Evolutionary conservation across 1,139 yeast species (phyloP).

Genomic region (Yamadazyma spencermartinsiae): DNA sequence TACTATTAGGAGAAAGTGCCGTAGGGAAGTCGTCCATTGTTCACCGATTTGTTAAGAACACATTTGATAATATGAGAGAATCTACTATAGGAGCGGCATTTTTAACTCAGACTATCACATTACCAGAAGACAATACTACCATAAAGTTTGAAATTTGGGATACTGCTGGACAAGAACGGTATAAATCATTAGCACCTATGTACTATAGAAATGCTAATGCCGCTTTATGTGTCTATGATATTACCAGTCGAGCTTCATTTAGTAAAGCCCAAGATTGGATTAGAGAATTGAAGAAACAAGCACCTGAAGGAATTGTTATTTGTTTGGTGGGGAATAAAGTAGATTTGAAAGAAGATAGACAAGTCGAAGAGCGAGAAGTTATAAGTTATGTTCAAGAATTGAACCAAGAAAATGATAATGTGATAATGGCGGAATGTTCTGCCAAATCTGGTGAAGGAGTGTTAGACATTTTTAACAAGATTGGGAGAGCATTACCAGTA

Average conservation of each 20-base stretch:
- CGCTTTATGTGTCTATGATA: constrained; percentile 38
- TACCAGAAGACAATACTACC: constrained; percentile 35
- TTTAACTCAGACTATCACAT: constrained; percentile 78
- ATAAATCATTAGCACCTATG: constrained; percentile 50
- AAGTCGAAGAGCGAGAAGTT: constrained; percentile 40
- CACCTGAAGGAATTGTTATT: constrained; percentile 78
- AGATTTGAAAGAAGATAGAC: constrained; percentile 62
- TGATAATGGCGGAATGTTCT: constrained; percentile 44
- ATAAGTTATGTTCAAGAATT: constrained; percentile 34
- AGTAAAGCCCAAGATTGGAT: constrained; percentile 95
- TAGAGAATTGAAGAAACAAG: constrained; percentile 89
- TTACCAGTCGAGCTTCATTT: constrained; percentile 56
- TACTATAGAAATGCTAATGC: constrained; percentile 48
- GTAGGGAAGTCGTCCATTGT: constrained; percentile 52
- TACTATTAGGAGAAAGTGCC: constrained; percentile 49
- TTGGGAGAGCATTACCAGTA: constrained; percentile 46
- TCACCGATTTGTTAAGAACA: constrained; percentile 57
- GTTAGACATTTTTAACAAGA: constrained; percentile 40
- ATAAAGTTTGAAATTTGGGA: constrained; percentile 52
- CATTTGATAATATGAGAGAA: constrained; percentile 91
- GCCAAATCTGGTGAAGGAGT: constrained; percentile 51
- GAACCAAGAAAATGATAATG: constrained; percentile 26
- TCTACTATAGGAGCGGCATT: constrained; percentile 98
- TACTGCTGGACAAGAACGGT: constrained; percentile 53
- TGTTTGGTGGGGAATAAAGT: constrained; percentile 87